Conservation (phyloP, 768 basidiomycete genomes). For the Paxillus involutus region DNA sequence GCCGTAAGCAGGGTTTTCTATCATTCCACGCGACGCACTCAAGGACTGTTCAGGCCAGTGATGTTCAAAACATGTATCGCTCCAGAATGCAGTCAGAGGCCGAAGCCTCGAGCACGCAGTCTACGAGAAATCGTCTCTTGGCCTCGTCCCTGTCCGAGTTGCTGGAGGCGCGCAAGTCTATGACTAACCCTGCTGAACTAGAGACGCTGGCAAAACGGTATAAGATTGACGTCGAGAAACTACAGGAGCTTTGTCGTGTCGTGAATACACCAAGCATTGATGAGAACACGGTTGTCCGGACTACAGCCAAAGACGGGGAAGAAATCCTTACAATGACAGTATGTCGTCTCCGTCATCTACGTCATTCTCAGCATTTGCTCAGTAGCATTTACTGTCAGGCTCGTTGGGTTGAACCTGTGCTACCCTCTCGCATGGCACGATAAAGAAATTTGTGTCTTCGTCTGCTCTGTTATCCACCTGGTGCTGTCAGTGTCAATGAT, state of each 20-base stretch:
- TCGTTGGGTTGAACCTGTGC: conserved; percentile 21
- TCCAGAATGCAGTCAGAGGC: conserved; percentile 56
- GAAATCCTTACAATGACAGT: conserved; percentile 54
- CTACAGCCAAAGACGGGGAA: conserved; percentile 53
- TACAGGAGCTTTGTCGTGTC: conserved; percentile 52
- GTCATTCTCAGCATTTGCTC: not conserved
- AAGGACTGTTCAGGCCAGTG: conserved; percentile 16
- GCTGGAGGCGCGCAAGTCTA: conserved; percentile 61
- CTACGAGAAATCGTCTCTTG: conserved; percentile 53
- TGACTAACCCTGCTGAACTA: conserved; percentile 40
- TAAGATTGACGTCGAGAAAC: conserved; percentile 49
- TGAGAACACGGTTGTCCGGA: conserved; percentile 41
- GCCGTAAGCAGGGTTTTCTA: conserved; percentile 37
- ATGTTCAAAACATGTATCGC: conserved; percentile 47
- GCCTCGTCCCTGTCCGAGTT: conserved; percentile 54
- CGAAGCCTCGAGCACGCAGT: conserved; percentile 43
- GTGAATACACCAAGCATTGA: conserved; percentile 68
- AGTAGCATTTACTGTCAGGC: conserved; percentile 15
- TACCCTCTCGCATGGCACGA: not conserved
- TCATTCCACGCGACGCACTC: not conserved
- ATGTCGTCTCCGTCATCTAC: conserved; percentile 16
- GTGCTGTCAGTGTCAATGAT: not conserved
- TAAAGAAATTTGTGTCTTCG: not conserved
- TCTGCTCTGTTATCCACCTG: not conserved
- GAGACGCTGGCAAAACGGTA: conserved; percentile 53